Base-by-base conservation (phyloP, 2,329 filamentous ascomycete genomes). In the Exophiala xenobiotica region DNA sequence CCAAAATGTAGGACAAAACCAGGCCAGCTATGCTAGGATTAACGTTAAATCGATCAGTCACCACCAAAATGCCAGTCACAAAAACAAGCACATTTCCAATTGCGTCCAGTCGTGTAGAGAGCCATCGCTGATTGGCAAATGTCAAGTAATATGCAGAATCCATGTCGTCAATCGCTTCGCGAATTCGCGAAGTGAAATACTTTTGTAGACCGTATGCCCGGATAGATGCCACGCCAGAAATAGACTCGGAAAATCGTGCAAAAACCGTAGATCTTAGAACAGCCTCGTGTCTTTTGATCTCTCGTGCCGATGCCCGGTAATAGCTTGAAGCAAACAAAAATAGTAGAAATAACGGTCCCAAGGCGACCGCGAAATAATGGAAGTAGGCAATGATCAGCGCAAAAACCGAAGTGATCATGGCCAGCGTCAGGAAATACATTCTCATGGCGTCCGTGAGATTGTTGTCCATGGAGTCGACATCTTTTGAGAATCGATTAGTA, bases 381-480 rank as follows among this genome's bases (percentile, higher is more conserved):
- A 95, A 97, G 73, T 87, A 96, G n/a, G 88, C 86, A 63, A 97
- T 93, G 72, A 96, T 95, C 59, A 97, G 78, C 35, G 85, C 82
- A 66, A 96, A 95, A 27, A 96, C 88, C 3, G 87, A 85, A 1
- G 85, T 74, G 59, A 96, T 90, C 79, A 87, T 89, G 31, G 82
- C 85, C 61, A 95, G 72, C 1, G 90, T 96, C 62, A 96, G 74
- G 63, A 91, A 86, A 74, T 92, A 96, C 84, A 96, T 95, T 59
- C 92, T 83, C 71, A 96, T 89, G 3, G 89, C 86, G 63, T 96
- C 92, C 0, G 87, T 87, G 37, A 96, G 73, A 51, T 85, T 89
- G 68, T 96, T 96, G 72, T 97, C 93, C 90, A 97, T 95, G 50
- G 93, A 89, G 64, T 96, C 90, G 33, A 97, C 88, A 64, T 99